Evolutionary conservation across 2,329 filamentous ascomycete species (phyloP).

Genomic region (Penicillium sp.): DNA sequence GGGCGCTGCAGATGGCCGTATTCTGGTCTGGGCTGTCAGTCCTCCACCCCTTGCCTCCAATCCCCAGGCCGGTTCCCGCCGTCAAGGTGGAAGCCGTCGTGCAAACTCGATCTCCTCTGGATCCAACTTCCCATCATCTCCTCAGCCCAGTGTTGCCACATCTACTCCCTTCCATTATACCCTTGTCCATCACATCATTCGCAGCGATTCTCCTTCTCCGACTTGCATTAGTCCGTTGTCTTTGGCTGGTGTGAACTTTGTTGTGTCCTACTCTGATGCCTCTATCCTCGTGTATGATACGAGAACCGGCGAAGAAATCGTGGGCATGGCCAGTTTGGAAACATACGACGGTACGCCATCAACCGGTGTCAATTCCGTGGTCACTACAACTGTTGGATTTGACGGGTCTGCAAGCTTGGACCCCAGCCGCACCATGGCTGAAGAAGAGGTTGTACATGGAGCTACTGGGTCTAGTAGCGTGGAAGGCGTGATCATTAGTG

Average conservation of each 20-base stretch:
- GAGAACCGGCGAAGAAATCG: slow-evolving; percentile 85
- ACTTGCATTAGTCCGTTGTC: slow-evolving; percentile 94
- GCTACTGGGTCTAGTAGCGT: slow-evolving; percentile 84
- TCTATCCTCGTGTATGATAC: slow-evolving; percentile 93
- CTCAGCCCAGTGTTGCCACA: slow-evolving; percentile 85
- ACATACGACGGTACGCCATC: slow-evolving; percentile 88
- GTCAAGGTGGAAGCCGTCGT: slow-evolving; percentile 77
- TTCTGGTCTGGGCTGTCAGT: slow-evolving; percentile 94
- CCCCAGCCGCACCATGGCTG: slow-evolving; percentile 65
- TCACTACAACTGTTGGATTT: slow-evolving; percentile 81
- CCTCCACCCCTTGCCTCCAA: slow-evolving; percentile 85
- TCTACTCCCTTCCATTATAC: slow-evolving; percentile 86
- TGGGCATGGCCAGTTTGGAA: slow-evolving; percentile 89
- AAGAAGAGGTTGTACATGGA: slow-evolving; percentile 78
- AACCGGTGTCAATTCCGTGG: slow-evolving; percentile 86
- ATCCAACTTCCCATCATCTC: slow-evolving; percentile 86
- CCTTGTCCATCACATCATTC: slow-evolving; percentile 82
- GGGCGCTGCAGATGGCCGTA: slow-evolving; percentile 86
- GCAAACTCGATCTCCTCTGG: slow-evolving; percentile 95
- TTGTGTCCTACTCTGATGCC: slow-evolving; percentile 90
- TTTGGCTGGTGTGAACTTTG: slow-evolving; percentile 81
- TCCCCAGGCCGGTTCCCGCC: slow-evolving; percentile 73
- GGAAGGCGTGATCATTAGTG: slow-evolving; percentile 92
- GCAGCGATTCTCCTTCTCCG: slow-evolving; percentile 73
- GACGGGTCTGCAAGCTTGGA: slow-evolving; percentile 69